Evolutionary conservation across 345 rosid genomes (phyloP).

Genomic region (Iberis pinnata): DNA sequence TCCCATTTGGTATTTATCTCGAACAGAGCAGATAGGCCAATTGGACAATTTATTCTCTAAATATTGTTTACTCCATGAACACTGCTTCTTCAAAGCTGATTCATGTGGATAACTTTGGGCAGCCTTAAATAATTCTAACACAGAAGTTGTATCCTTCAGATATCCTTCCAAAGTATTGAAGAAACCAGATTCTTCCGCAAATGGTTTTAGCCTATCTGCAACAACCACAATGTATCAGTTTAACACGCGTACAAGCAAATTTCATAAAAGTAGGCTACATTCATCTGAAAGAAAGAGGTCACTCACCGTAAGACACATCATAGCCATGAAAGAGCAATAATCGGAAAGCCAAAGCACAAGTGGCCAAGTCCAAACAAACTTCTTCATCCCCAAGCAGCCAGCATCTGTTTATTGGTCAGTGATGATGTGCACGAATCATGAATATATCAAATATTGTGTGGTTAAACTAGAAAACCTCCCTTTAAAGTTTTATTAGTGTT

Average conservation of each 20-base stretch:
- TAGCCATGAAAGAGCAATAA: slow-evolving; percentile 57
- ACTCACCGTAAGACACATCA: slow-evolving; percentile 62
- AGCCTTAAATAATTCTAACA: slow-evolving; percentile 61
- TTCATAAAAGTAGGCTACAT: neutral
- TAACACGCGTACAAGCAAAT: neutral
- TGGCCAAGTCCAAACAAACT: slow-evolving; percentile 42
- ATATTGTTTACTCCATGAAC: slow-evolving; percentile 47
- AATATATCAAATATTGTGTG: neutral
- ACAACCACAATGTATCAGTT: slow-evolving; percentile 8
- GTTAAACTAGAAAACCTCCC: neutral
- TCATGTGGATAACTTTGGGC: slow-evolving; percentile 54
- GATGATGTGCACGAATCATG: slow-evolving; percentile 15
- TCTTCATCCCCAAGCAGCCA: slow-evolving; percentile 75
- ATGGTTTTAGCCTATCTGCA: slow-evolving; percentile 51
- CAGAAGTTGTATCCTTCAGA: slow-evolving; percentile 42
- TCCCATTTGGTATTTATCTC: slow-evolving; percentile 23
- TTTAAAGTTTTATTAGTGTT: neutral
- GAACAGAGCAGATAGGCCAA: slow-evolving; percentile 30
- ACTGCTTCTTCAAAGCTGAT: slow-evolving; percentile 39
- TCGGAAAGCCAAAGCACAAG: slow-evolving; percentile 78
- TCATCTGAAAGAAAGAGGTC: slow-evolving; percentile 12
- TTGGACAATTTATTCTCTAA: slow-evolving; percentile 42
- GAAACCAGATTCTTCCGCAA: slow-evolving; percentile 48
- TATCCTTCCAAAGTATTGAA: slow-evolving; percentile 50
- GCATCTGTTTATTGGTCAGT: slow-evolving; percentile 40